Base-by-base conservation (phyloP, 2,329 filamentous ascomycete species). In the Monosporascus sp. region DNA sequence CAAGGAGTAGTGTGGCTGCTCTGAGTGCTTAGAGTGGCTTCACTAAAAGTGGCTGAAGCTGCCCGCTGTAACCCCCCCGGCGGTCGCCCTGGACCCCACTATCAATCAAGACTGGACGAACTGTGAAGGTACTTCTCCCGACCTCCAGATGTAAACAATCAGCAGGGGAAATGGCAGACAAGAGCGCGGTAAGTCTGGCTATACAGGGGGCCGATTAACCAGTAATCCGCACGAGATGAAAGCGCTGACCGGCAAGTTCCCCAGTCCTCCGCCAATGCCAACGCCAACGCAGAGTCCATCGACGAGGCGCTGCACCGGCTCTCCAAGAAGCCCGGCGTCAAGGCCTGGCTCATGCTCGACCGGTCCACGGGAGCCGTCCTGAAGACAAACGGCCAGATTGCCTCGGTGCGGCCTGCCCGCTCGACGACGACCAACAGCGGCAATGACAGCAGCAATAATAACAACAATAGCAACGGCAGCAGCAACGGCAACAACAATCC, bases 311-410 rank as follows among this genome's bases (percentile, higher is more conserved):
- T 92, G 55, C 81, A 80, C 47, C 85, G 87, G 18, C 77, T 94
- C 45, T 84, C 87, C 41, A 87, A 87, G 66, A 93, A 93, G 65
- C 81, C 87, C 31, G 88, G 88, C 56, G 89, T 94, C 50, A 88
- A 88, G 68, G 88, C 87, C 61, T 88, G 88, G 52, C 78, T 94
- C 48, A 82, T 90, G 51, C 77, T 94, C 43, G 88, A 91, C 61
- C 83, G 88, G 53, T 73, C 80, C 15, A 86, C 81, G 22, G 89
- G 88, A 50, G 80, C 87, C 2, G 88, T 94, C 49, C 79, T 94
- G 50, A 88, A 87, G 65, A 88, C 85, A 7, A 88, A 82, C 51
- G 89, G 89, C 48, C 77, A 90, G 55, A 73, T 87, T 14, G 81
- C 84, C 1, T 77, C 79, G 15, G 77, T 87, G 48, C 75, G 78